phyloP scores from a whole-genome alignment of 2,329 filamentous ascomycete genomes.

The Cercospora berteroae region DNA sequence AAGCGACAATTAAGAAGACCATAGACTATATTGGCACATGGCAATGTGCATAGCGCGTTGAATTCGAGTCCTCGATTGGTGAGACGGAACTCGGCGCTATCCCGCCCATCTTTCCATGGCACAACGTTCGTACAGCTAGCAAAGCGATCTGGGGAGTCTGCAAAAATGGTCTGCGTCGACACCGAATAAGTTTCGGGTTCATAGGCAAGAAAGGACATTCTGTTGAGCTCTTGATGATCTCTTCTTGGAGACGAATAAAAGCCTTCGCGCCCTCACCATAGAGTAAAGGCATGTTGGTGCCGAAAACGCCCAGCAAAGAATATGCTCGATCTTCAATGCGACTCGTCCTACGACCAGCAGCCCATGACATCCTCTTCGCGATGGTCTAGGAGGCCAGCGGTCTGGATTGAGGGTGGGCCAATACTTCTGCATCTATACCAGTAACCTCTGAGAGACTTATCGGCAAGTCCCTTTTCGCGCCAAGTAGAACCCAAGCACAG shows the following conservation, averaged over 20 bases:
- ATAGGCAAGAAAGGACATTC: background rate
- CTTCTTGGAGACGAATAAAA: background rate
- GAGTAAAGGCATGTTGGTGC: background rate
- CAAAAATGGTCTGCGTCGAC: too few relatives aligned
- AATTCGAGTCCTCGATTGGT: too few relatives aligned
- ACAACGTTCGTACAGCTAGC: too few relatives aligned
- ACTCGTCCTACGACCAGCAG: background rate
- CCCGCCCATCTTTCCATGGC: too few relatives aligned
- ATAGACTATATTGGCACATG: too few relatives aligned
- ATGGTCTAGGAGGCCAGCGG: background rate
- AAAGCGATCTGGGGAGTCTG: too few relatives aligned
- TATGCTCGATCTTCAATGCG: background rate
- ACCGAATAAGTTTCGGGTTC: too few relatives aligned
- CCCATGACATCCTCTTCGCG: background rate
- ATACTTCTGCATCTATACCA: background rate
- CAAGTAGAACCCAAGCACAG: too few relatives aligned
- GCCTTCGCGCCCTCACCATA: background rate
- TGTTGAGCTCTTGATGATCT: background rate
- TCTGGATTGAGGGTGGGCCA: background rate
- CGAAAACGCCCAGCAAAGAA: background rate
- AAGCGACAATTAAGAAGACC: too few relatives aligned
- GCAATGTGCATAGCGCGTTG: too few relatives aligned
- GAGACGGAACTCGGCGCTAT: too few relatives aligned
- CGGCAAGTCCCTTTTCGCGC: background rate
- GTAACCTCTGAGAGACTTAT: background rate